Evolutionary conservation across 2,329 filamentous ascomycete genomes (phyloP).

Genomic region (Colletotrichum destructivum): DNA sequence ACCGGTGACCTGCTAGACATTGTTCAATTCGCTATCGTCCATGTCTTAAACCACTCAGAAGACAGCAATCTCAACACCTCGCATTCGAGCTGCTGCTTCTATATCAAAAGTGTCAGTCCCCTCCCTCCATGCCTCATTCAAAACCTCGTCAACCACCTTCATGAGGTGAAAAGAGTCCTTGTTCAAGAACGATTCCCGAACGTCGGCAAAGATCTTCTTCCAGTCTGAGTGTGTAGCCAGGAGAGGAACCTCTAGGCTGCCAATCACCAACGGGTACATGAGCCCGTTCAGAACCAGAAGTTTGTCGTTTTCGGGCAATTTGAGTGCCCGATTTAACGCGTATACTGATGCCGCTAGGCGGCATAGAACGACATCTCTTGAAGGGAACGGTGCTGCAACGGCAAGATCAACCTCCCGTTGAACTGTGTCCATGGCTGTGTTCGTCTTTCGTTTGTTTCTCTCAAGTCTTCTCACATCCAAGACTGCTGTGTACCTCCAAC

Average conservation of each 20-base stretch:
- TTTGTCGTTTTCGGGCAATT: conserved; percentile 41
- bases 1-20: too few species aligned
- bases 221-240: conserved; percentile 41
- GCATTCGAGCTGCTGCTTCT: conserved; percentile 33
- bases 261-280: conserved; percentile 47
- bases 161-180: conserved; percentile 29
- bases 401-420: background rate
- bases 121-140: conserved; percentile 35
- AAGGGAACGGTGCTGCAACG: background rate
- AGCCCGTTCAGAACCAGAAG: conserved; percentile 47
- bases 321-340: conserved; percentile 42
- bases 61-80: conserved; percentile 39
- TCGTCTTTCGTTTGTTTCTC: background rate
- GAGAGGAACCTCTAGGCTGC: conserved; percentile 46
- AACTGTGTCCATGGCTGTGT: background rate
- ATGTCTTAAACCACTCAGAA: conserved; percentile 16
- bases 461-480: conserved; percentile 43
- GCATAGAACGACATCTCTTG: conserved; percentile 45
- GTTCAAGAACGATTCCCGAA: conserved; percentile 14
- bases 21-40: too few species aligned
- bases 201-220: conserved; percentile 39
- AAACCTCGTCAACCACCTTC: conserved; percentile 21
- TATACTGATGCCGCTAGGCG: conserved; percentile 47
- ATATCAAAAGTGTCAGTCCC: conserved; percentile 38
- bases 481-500: conserved; percentile 47